Percentiles rank a stretch among this genome's conserved stretches.
These are phyloP conservation scores for Candida lessepsii DNA, from an alignment of 805 yeast genomes.

Conservation along the genomic window DNA sequence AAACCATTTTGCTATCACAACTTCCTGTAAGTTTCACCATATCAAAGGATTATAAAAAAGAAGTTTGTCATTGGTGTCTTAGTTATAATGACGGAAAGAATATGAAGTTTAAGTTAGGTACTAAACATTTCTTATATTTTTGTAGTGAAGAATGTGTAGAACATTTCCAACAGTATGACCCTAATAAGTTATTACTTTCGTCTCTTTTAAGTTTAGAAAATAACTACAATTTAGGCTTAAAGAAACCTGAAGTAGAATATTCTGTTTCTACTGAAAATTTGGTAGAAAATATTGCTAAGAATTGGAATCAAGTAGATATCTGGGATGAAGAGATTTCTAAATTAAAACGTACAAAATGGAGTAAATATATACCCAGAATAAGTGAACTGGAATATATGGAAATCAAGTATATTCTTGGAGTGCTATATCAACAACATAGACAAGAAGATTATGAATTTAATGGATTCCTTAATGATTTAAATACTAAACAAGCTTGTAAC, in stretches of 20 bases:
- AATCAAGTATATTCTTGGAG: conserved; percentile 46
- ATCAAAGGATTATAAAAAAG: conserved; percentile 55
- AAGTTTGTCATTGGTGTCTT: conserved; percentile 59
- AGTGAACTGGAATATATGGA: conserved; percentile 54
- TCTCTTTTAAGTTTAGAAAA: conserved; percentile 39
- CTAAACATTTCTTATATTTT: conserved; percentile 42
- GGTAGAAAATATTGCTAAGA: conserved; percentile 15
- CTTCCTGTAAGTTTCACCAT: conserved; percentile 49
- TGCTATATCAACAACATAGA: conserved; percentile 26
- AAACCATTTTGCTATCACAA: conserved; percentile 38
- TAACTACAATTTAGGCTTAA: conserved; percentile 21
- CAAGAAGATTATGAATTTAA: not conserved
- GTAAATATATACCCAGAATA: conserved; percentile 41
- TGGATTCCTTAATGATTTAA: conserved; percentile 6
- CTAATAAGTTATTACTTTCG: conserved; percentile 30
- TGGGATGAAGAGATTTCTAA: conserved; percentile 37
- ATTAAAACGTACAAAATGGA: conserved; percentile 37
- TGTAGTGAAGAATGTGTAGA: conserved; percentile 48
- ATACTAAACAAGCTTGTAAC: not conserved
- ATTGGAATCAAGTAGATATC: conserved; percentile 38
- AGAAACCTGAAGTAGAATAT: conserved; percentile 25
- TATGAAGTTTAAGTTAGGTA: conserved; percentile 40
- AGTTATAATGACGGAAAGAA: conserved; percentile 44
- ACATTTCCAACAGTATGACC: conserved; percentile 35
- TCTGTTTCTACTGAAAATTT: conserved; percentile 18